Base-by-base conservation (phyloP, 1,284 basidiomycete genomes). In the Rhizoctonia solani region DNA sequence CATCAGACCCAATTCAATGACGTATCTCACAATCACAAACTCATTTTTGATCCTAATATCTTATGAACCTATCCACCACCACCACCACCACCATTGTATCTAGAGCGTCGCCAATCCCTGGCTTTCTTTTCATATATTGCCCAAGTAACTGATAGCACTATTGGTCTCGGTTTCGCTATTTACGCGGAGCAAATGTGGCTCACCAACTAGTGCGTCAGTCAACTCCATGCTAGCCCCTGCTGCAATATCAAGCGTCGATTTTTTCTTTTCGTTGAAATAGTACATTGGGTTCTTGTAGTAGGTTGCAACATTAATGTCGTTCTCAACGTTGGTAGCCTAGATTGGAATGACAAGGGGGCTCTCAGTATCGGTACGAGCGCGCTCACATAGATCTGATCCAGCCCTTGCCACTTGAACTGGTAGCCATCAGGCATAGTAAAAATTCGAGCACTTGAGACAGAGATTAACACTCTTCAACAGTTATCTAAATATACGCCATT, bases 101-200 rank as follows among this genome's bases (percentile, higher is more conserved):
- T 27, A 3, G 52, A 13, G 16, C 52, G 50, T 46, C 63, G 37
- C 19, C 63, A 44, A 16, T 54, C 52, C 30, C 63, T 44, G 30
- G 63, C 52, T 27, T 46, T 54, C 16, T 66, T 66, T 29, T 66
- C 63, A 4, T 30, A 19, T n/a, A 66, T 66, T 1, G 44, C 50
- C 63, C 63, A 66, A 23, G 63, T 66, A 21, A 44, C 63, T 66
- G n/a, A n/a, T 3, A n/a, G 16, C 14, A 13, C 14, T 34, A 4
- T 4, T 14, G 37, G 21, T 5, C 3, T 11, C 14, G 13, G n/a
- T 46, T 23, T n/a, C n/a, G n/a, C n/a, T 27, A 21, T 13, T 52
- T 29, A 6, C 19, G 27, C 34, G 29, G 44, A 16, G 32, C n/a
- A 29, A 1, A 16, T 16, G 14, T n/a, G 27, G n/a, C 41, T 56